A percentile compares a stretch with the other conserved stretches of the same genome.
These are phyloP conservation scores for Naematelia encephala DNA, from an alignment of 768 basidiomycete species.

Conservation along the genomic window DNA sequence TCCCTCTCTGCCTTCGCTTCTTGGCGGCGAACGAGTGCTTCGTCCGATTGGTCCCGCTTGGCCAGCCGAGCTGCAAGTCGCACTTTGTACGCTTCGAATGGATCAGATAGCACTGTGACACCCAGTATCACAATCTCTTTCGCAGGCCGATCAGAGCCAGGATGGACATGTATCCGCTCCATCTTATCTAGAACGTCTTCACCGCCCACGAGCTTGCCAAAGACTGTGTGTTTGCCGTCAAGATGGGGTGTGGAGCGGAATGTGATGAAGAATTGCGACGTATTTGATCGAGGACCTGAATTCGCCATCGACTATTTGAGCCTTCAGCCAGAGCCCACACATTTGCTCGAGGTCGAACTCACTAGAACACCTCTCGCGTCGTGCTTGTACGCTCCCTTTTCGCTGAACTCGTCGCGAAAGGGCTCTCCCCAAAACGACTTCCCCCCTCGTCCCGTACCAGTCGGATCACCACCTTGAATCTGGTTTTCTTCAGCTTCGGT, in stretches of 20 bases:
- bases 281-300: conserved; percentile 85
- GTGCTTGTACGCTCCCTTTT: conserved; percentile 83
- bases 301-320: conserved; percentile 83
- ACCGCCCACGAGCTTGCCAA: conserved; percentile 94
- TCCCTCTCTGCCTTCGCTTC: conserved; percentile 49
- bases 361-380: conserved; percentile 72
- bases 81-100: conserved; percentile 86
- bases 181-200: conserved; percentile 82
- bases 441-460: conserved; percentile 90
- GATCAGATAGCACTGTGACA: conserved; percentile 83
- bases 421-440: conserved; percentile 91
- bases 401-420: conserved; percentile 88
- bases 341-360: conserved; percentile 11
- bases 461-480: conserved; percentile 98
- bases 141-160: conserved; percentile 70
- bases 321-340: conserved; percentile 70
- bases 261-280: conserved; percentile 91
- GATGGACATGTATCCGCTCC: conserved; percentile 74
- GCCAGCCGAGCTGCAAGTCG: conserved; percentile 57
- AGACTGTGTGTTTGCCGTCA: conserved; percentile 92
- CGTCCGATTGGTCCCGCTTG: conserved; percentile 58
- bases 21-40: conserved; percentile 60
- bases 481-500: conserved; percentile 42
- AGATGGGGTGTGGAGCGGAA: conserved; percentile 79
- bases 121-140: conserved; percentile 83